Evolutionary conservation across 345 rosid species (phyloP), one percentile per base, ranked within the genome.

Genomic region (Heritiera littoralis): DNA sequence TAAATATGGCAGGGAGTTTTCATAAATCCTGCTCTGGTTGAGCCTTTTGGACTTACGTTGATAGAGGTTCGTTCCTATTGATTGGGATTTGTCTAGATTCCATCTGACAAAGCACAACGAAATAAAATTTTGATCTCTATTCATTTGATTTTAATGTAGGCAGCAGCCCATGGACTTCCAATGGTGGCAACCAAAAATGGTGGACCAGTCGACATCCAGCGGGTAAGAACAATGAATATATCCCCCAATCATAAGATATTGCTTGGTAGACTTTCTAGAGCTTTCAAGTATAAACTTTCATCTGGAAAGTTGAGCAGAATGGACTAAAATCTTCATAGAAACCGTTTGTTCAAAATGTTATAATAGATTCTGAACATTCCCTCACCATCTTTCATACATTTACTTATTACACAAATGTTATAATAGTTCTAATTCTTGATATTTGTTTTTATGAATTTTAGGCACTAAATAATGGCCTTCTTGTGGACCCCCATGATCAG

Each of bases 151-250:
- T 48, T 48, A 58, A 66, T 83, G 79, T 79, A 95, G 99, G 99
- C 99, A 72, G 97, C 99, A 49, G 99, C 98, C 1, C 97, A 96
- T 65, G 99, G 99, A 76, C 97, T 96, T 81, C 99, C 99, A 0
- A 92, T 93, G 94, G 99, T 96, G 76, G 99, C 99, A 13, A 96
- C 99, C 5, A 91, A 90, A 82, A 96, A 93, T 78, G 98, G 99
- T 51, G 99, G 99, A 81, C 99, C 99, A 1, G 99, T 96, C 60
- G 99, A 93, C 80, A 96, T 96, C 74, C 92, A 92, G 73, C 84
- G 83, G 86, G 99, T 90, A 84, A 84, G 55, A 52, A 18, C 6
- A 3, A 79, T 48, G 72, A 75, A 32, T 8, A 9, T 45, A 43
- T 74, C 18, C 18, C 49, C 12, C 35, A 35, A 72, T 54, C 32